phyloP scores from a whole-genome alignment of 768 basidiomycete species.

The Phylloporus rhodoxanthus region DNA sequence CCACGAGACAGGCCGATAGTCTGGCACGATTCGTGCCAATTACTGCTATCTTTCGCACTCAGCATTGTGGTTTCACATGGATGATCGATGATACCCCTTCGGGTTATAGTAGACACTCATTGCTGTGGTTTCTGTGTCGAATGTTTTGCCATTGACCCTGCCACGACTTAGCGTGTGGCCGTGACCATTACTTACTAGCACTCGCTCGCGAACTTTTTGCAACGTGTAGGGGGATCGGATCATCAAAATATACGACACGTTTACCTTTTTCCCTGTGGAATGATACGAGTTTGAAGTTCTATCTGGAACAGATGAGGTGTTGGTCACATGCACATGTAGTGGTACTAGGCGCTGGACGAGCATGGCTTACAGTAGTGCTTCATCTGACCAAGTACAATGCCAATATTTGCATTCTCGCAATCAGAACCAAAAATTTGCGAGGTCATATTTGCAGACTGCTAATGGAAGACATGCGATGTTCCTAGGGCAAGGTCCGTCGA shows the following conservation, averaged over 20 bases:
- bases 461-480: neutral
- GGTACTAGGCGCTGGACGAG: neutral
- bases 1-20: neutral
- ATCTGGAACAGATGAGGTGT: neutral
- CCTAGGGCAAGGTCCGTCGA: neutral
- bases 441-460: neutral
- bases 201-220: neutral
- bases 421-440: neutral
- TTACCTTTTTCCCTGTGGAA: neutral
- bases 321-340: no score
- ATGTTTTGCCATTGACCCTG: neutral
- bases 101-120: neutral
- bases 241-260: neutral
- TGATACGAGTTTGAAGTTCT: neutral
- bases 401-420: neutral
- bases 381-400: constrained; percentile 3
- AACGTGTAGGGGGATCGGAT: neutral
- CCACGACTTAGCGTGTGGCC: neutral
- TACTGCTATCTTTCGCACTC: neutral
- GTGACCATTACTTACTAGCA: no score
- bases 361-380: no score
- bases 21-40: neutral
- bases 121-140: neutral
- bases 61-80: neutral
- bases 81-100: neutral